phyloP scores from a whole-genome alignment of 768 basidiomycete genomes.

The Hypholoma sublateritium region DNA sequence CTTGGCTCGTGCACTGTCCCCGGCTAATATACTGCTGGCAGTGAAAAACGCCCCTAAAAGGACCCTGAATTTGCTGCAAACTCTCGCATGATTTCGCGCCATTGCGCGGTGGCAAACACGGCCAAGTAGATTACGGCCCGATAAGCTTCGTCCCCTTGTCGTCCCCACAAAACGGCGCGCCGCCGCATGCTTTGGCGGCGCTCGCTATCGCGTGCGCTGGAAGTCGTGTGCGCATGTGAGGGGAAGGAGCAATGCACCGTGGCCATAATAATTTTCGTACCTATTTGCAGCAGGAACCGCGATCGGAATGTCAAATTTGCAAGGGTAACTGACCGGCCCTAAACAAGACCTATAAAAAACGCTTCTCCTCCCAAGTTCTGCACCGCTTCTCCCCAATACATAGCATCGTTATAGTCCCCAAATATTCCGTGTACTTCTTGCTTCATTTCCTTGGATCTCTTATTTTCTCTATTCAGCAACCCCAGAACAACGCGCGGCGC shows the following conservation, averaged over 20 bases:
- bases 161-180: no score
- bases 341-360: conserved; percentile 10
- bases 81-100: conserved; percentile 1
- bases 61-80: conserved; percentile 12
- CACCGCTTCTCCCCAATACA: not conserved
- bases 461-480: conserved; percentile 6
- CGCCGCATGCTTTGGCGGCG: no score
- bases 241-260: no score
- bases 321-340: conserved; percentile 13
- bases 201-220: no score
- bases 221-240: no score
- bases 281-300: no score
- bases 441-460: not conserved
- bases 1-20: not conserved
- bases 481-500: conserved; percentile 45
- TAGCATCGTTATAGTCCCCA: no score
- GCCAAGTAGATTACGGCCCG: conserved; percentile 19
- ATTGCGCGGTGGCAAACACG: conserved; percentile 15
- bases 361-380: not conserved
- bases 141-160: not conserved
- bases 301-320: not conserved
- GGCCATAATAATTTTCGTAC: no score
- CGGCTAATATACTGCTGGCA: conserved; percentile 4
- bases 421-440: no score
- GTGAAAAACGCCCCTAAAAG: conserved; percentile 5